These are phyloP conservation scores for Diaporthe sp. DNA, from an alignment of 2,329 filamentous ascomycete species.

Conservation along the genomic window DNA sequence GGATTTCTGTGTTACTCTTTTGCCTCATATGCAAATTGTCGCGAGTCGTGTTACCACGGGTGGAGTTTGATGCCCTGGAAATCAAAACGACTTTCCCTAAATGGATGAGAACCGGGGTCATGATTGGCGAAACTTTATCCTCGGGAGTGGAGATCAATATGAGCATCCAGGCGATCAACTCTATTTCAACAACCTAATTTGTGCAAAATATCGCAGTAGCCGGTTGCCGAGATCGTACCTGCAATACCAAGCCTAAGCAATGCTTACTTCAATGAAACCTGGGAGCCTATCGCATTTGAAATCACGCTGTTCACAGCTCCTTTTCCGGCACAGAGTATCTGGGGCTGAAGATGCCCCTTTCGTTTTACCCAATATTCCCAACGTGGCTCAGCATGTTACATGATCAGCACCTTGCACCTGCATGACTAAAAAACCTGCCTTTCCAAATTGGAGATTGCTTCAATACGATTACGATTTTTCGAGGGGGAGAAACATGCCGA, in stretches of 20 bases:
- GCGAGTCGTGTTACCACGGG: conserved; percentile 2
- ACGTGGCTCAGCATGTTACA: conserved; percentile 10
- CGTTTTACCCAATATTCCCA: not conserved
- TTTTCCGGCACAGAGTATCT: not conserved
- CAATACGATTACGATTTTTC: conserved; percentile 3
- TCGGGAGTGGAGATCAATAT: conserved; percentile 2
- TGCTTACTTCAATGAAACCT: not conserved
- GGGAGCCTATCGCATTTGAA: not conserved
- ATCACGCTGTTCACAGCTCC: not conserved
- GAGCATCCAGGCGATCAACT: conserved; percentile 19
- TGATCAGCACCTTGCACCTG: not conserved
- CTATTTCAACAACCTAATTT: conserved; percentile 13
- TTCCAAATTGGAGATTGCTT: not conserved
- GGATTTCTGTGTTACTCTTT: not conserved
- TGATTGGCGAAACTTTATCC: conserved; percentile 21
- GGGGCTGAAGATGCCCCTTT: not conserved
- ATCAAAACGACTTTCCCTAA: not conserved
- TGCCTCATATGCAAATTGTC: not conserved
- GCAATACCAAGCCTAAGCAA: not conserved
- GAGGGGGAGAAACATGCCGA: not conserved
- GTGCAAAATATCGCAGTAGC: not conserved
- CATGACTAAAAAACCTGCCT: not conserved
- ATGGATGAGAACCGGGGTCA: not conserved
- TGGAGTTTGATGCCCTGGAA: not conserved
- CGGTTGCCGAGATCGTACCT: not conserved